Percentiles rank a stretch among this genome's conserved stretches.
phyloP scores from a whole-genome alignment of 495 filamentous ascomycete species.

The Hyaloscypha finlandica region DNA sequence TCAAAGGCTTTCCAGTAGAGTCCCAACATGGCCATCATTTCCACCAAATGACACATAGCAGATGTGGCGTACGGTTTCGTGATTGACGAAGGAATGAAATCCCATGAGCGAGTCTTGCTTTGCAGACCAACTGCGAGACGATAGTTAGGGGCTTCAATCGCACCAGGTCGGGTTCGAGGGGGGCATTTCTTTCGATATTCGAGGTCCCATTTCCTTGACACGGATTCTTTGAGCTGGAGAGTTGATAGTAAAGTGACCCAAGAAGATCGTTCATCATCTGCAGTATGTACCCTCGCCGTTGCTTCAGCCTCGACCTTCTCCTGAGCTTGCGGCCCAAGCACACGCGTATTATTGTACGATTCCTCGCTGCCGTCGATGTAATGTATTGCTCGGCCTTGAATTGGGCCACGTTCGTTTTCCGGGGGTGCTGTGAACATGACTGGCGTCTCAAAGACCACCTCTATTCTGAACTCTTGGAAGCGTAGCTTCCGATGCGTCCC shows the following conservation, averaged over 20 bases:
- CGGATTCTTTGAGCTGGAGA: slow-evolving; percentile 46
- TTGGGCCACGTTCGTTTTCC: slow-evolving; percentile 42
- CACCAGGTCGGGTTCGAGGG: slow-evolving; percentile 2
- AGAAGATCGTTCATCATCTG: slow-evolving; percentile 50
- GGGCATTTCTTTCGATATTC: slow-evolving; percentile 28
- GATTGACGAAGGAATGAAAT: slow-evolving; percentile 48
- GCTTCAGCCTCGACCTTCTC: slow-evolving; percentile 28
- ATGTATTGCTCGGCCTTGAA: slow-evolving; percentile 35
- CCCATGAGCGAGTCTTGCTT: slow-evolving; percentile 50
- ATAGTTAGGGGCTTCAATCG: slow-evolving; percentile 30
- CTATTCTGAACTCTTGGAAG: slow-evolving; percentile 46
- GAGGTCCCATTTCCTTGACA: slow-evolving; percentile 43
- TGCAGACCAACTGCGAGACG: slow-evolving; percentile 47
- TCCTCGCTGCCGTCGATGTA: slow-evolving; percentile 42
- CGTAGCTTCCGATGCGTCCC: slow-evolving; percentile 44
- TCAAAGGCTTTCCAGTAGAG: slow-evolving; percentile 55
- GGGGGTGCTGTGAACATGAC: slow-evolving; percentile 49
- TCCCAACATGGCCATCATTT: slow-evolving; percentile 51
- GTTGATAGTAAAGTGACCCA: slow-evolving; percentile 48
- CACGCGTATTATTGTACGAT: slow-evolving; percentile 39
- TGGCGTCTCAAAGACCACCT: slow-evolving; percentile 50
- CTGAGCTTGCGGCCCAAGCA: slow-evolving; percentile 29
- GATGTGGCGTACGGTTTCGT: slow-evolving; percentile 52
- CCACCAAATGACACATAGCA: slow-evolving; percentile 50
- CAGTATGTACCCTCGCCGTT: slow-evolving; percentile 40